A percentile compares a stretch with the other conserved stretches of the same genome.
phyloP scores from a whole-genome alignment of 2,329 filamentous ascomycete species.

The Nemania sp. region DNA sequence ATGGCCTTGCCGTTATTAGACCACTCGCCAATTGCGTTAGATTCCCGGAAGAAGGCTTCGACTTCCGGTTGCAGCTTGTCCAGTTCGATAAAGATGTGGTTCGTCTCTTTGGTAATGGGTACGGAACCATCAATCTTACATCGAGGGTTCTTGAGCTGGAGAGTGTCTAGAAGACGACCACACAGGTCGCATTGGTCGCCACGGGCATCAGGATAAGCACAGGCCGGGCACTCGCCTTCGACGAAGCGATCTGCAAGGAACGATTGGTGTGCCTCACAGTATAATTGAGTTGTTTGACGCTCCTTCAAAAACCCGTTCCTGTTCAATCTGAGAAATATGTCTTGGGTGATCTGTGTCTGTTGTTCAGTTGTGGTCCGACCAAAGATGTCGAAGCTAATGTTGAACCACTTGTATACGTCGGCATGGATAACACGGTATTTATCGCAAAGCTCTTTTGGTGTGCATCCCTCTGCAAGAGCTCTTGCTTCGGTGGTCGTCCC shows the following conservation, averaged over 20 bases:
- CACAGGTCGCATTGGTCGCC: constrained; percentile 36
- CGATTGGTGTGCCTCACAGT: constrained; percentile 31
- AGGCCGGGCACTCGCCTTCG: constrained; percentile 34
- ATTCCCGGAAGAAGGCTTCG: constrained; percentile 29
- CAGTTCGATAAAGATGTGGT: constrained; percentile 32
- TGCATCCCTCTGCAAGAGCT: constrained; percentile 37
- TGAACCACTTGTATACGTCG: constrained; percentile 38
- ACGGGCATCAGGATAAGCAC: constrained; percentile 34
- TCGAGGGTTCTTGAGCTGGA: constrained; percentile 35
- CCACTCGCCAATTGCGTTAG: constrained; percentile 24
- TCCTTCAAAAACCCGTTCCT: constrained; percentile 27
- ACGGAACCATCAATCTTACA: constrained; percentile 30
- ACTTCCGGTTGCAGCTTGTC: constrained; percentile 36
- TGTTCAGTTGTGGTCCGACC: constrained; percentile 35
- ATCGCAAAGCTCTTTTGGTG: constrained; percentile 36
- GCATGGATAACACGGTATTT: constrained; percentile 37
- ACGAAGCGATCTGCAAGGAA: constrained; percentile 36
- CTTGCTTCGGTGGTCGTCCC: constrained; percentile 37
- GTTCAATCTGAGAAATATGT: constrained; percentile 34
- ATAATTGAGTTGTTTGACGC: constrained; percentile 32
- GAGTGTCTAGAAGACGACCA: constrained; percentile 33
- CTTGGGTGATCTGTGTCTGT: constrained; percentile 33
- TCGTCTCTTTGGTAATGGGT: constrained; percentile 33
- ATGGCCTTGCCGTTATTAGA: constrained; percentile 35
- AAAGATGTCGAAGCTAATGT: constrained; percentile 38